Percentiles rank a stretch among this genome's conserved stretches.
Conservation (phyloP, 2,329 filamentous ascomycete genomes). For the Fusarium sp. region DNA sequence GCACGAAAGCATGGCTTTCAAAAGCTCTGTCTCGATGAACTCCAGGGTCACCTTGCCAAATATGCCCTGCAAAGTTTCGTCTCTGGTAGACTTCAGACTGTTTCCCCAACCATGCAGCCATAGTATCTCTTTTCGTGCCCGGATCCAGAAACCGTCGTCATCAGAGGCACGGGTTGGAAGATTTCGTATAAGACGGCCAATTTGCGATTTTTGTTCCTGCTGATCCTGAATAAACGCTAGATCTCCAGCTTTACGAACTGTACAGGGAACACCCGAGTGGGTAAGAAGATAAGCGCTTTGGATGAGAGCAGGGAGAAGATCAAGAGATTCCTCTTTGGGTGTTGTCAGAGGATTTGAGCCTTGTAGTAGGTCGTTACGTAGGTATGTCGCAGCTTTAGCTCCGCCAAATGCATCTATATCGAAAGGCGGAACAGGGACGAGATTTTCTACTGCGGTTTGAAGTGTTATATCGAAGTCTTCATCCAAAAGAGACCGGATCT, state of each 20-base stretch:
- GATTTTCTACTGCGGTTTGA: constrained; percentile 54
- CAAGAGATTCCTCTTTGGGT: constrained; percentile 62
- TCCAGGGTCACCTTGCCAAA: constrained; percentile 67
- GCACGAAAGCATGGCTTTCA: constrained; percentile 71
- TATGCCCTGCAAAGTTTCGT: constrained; percentile 64
- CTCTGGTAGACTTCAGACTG: constrained; percentile 41
- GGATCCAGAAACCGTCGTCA: constrained; percentile 71
- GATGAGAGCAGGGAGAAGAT: constrained; percentile 69
- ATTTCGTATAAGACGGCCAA: constrained; percentile 65
- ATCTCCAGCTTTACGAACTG: constrained; percentile 65
- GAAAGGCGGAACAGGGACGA: constrained; percentile 51
- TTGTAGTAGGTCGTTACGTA: constrained; percentile 59
- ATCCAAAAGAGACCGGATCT: constrained; percentile 64
- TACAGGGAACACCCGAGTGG: constrained; percentile 58
- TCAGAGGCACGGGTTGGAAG: constrained; percentile 58
- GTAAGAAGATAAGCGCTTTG: constrained; percentile 67
- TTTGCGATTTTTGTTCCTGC: constrained; percentile 69
- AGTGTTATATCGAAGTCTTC: constrained; percentile 64
- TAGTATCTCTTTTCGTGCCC: constrained; percentile 68
- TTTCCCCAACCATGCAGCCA: constrained; percentile 80
- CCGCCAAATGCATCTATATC: constrained; percentile 33
- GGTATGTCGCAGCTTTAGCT: constrained; percentile 41
- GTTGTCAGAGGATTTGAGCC: constrained; percentile 71
- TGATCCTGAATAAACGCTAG: constrained; percentile 70
- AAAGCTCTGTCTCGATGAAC: constrained; percentile 73